Evolutionary conservation across 345 rosid genomes (phyloP).

Genomic region (Garcia nutans): DNA sequence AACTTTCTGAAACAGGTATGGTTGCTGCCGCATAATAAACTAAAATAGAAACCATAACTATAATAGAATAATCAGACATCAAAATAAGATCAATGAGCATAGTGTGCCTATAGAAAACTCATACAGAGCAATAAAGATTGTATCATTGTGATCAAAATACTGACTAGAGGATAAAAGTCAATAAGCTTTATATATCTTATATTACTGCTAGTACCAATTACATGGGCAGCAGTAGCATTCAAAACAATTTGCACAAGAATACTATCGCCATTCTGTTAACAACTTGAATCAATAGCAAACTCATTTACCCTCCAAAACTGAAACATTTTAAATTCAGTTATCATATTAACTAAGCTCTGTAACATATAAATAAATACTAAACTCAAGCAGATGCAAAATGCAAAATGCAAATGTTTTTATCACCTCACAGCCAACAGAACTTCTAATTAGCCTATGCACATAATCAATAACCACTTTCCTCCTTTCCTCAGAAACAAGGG

Average conservation of each 20-base stretch:
- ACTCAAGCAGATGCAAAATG: background rate
- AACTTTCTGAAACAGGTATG: background rate
- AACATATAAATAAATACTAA: background rate
- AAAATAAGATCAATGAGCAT: background rate
- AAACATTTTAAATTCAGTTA: too few relatives aligned
- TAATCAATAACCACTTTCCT: conserved; percentile 27
- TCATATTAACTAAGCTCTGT: background rate
- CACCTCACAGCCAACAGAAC: conserved; percentile 32
- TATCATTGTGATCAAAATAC: background rate
- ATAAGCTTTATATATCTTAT: background rate
- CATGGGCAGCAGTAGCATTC: background rate
- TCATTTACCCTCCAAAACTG: background rate
- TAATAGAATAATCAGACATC: too few relatives aligned
- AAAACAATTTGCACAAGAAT: background rate
- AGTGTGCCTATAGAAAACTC: background rate
- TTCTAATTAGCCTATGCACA: conserved; percentile 29
- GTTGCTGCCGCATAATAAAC: background rate
- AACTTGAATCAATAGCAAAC: background rate
- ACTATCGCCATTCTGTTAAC: background rate
- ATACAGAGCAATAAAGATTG: background rate
- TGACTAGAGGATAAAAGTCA: background rate
- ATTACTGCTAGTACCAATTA: background rate
- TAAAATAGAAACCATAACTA: background rate
- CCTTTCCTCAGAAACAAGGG: conserved; percentile 16
- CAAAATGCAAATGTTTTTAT: background rate